These are phyloP conservation scores for Takashimella tepidaria DNA, from an alignment of 1,284 basidiomycete genomes.

Conservation along the genomic window DNA sequence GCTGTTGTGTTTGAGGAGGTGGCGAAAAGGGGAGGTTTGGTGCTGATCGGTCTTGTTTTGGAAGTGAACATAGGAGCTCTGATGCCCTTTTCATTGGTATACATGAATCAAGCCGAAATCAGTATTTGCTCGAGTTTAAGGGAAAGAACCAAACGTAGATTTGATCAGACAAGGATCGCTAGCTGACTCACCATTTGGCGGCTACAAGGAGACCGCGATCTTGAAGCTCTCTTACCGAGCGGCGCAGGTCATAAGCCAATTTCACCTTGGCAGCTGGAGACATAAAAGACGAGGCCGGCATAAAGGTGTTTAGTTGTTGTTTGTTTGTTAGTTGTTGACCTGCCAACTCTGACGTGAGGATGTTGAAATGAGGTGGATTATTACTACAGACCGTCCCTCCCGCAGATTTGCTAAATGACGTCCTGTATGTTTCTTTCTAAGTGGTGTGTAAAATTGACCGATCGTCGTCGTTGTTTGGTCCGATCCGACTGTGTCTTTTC, in stretches of 20 bases:
- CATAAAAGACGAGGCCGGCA: conserved; percentile 10
- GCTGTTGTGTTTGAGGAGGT: conserved; percentile 25
- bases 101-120: too few species aligned
- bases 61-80: conserved; percentile 44
- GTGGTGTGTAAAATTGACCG: neutral
- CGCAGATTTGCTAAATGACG: neutral
- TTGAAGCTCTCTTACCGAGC: conserved; percentile 39
- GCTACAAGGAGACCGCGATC: conserved; percentile 45
- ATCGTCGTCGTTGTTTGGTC: too few species aligned
- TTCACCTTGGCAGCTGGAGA: conserved; percentile 23
- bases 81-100: conserved; percentile 38
- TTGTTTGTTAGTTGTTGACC: neutral
- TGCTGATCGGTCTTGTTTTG: conserved; percentile 30
- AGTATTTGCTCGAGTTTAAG: too few species aligned
- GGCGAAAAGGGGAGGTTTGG: conserved; percentile 43
- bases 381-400: too few species aligned
- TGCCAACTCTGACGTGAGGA: neutral
- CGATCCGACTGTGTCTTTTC: too few species aligned
- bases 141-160: too few species aligned
- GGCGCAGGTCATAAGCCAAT: conserved; percentile 43
- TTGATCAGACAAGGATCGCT: too few species aligned
- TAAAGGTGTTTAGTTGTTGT: conserved; percentile 3
- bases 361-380: neutral
- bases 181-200: conserved; percentile 46
- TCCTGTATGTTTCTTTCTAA: conserved; percentile 2